Evolutionary conservation across 257 asterid species (phyloP), one percentile per base, ranked within the genome.

Genomic region (Datura wrightii): DNA sequence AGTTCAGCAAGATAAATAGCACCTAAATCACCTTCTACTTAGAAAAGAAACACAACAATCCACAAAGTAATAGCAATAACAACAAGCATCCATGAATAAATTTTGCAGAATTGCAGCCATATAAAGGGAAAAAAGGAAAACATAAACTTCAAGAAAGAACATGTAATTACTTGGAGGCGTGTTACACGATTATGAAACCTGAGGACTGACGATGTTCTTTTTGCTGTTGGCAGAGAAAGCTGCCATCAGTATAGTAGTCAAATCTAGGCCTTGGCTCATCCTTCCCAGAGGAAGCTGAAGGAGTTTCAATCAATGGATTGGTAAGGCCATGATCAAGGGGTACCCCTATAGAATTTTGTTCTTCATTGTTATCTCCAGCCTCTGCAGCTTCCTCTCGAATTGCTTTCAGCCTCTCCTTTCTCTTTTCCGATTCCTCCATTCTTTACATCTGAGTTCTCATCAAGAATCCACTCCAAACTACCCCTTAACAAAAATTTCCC

Each of bases 401-500:
- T 34, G 94, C 96, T 82, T 88, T 92, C 74, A 93, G 91, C 90
- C 95, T 92, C 85, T 93, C 96, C 86, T 87, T 93, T 79, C 97
- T 92, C 88, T 90, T 91, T 89, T 92, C 92, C 5, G 94, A 91
- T 85, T 96, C 99, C 79, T 94, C 98, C 98, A 90, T 94, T 84
- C 78, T 67, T 31, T 65, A 79, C 52, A 50, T 54, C 89, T 70
- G 16, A 82, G 83, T 53, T 84, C 85, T 37, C 55, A 54, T 5
- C 58, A 44, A 59, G 79, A 85, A 52, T 36, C 86, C 63, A 79
- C 79, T 62, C 74, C 34, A 79, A 85, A 80, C 82, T 67, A 82
- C 59, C 16, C 58, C 44, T 46, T 31, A 52, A 78, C 14, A 16
- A 52, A 52, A 24, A 48, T 4, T 4, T 18, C 16, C 79, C 10